Conservation (phyloP, 495 filamentous ascomycete species). For the Evernia prunastri region DNA sequence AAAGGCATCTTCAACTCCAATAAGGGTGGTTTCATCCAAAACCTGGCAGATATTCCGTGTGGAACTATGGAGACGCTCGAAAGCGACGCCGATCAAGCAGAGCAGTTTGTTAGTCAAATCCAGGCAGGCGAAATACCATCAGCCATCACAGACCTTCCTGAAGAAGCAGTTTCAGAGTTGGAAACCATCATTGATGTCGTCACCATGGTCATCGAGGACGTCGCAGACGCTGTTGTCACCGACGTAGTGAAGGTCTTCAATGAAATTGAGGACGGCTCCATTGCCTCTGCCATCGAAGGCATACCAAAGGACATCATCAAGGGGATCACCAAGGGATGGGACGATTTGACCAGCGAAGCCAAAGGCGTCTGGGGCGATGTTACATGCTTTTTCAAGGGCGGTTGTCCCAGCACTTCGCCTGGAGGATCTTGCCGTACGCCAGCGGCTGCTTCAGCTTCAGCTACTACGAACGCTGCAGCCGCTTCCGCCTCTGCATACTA, state of each 20-base stretch:
- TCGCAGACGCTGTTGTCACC: conserved; percentile 13
- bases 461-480: background rate
- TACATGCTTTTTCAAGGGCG: conserved; percentile 14
- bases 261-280: conserved; percentile 15
- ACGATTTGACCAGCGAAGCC: conserved; percentile 12
- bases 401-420: conserved; percentile 1
- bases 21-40: conserved; percentile 6
- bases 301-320: conserved; percentile 13
- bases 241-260: conserved; percentile 16
- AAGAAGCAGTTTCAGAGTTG: conserved; percentile 8
- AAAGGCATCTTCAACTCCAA: conserved; percentile 13
- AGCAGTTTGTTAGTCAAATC: conserved; percentile 14
- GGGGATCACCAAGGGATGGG: conserved; percentile 9
- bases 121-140: conserved; percentile 12
- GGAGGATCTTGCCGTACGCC: background rate
- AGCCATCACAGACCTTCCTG: conserved; percentile 16
- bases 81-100: conserved; percentile 14
- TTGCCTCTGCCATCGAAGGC: conserved; percentile 11
- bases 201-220: conserved; percentile 7
- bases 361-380: background rate
- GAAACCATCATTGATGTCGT: conserved; percentile 5
- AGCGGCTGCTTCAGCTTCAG: background rate
- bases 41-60: conserved; percentile 11
- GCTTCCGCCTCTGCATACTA: background rate
- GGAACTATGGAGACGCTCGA: conserved; percentile 16